Base-by-base conservation (phyloP, 768 basidiomycete species). In the Trametes coccinea region DNA sequence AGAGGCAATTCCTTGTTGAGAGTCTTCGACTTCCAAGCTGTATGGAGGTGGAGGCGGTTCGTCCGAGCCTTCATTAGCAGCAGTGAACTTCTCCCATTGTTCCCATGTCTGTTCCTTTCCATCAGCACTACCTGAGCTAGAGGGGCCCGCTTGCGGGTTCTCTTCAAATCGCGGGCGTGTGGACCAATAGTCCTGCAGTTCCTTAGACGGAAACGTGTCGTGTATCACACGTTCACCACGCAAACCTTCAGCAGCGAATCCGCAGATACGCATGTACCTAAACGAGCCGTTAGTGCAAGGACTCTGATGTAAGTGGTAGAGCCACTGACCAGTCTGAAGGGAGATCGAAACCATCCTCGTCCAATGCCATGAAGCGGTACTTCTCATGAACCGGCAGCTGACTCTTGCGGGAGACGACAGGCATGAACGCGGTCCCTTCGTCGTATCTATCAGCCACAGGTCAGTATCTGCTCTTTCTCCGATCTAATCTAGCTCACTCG, bases 351-450 rank as follows among this genome's bases (percentile, higher is more conserved):
- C 90, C 91, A 66, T 93, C 92, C 62, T 81, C 85, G 66, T 94
- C 92, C 16, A 92, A 78, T 8, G 90, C 87, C 66, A 93, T 72
- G 67, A 91, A 88, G 16, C 77, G 78, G 67, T 78, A 84, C 53
- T 79, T 75, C 16, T 84, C 80, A n/a, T 81, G 80, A 57, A 79
- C 70, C 11, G 92, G 92, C 2, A 92, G 77, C 52, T 81, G 75
- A 5, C 80, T 75, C 60, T 84, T 84, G 60, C 79, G 76, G 44
- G 84, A 71, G 1, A 91, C 83, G 13, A 85, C 82, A 6, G 92
- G 92, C 80, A 94, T 83, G 63, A 91, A 83, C 2, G 86, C 90
- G 0, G 92, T 93, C 40, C 92, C 92, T 77, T 92, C 90, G 66
- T 93, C 90, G 64, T 92, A 92, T 72, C 88, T 90, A 64, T 5